Conservation (phyloP, 257 asterid species). For the Solanum boliviense region DNA sequence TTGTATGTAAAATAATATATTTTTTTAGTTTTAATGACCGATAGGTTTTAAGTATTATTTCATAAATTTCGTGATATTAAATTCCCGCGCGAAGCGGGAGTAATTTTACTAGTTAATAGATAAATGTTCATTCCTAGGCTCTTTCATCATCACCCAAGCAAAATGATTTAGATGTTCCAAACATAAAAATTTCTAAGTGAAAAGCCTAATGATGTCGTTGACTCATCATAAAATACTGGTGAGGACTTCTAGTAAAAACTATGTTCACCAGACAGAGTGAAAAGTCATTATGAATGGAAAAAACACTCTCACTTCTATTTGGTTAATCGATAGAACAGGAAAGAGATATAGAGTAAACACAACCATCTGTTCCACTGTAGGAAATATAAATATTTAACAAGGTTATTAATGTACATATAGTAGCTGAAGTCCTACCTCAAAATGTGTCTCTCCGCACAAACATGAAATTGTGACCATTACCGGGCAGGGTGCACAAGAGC, state of each 20-base stretch:
- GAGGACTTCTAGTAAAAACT: not conserved
- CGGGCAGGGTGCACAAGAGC: slow-evolving; percentile 93
- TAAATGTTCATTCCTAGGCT: not conserved
- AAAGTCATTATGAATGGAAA: not conserved
- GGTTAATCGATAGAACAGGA: not conserved
- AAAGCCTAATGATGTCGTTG: not conserved
- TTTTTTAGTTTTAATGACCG: too few species aligned
- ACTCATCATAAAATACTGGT: not conserved
- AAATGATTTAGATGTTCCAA: not conserved
- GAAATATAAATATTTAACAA: not conserved
- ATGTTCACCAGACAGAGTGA: not conserved
- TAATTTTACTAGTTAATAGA: too few species aligned
- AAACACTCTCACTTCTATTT: not conserved
- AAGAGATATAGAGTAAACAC: not conserved
- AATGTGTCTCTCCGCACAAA: slow-evolving; percentile 70
- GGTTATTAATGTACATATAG: not conserved
- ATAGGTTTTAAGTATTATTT: too few species aligned
- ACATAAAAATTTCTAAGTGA: not conserved
- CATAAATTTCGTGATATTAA: too few species aligned
- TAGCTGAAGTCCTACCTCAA: slow-evolving; percentile 51
- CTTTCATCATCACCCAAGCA: not conserved
- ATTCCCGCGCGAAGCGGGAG: too few species aligned
- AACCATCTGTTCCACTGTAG: not conserved
- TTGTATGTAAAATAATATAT: too few species aligned
- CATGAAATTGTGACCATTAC: slow-evolving; percentile 82